Percentiles rank a stretch among this genome's conserved stretches.
phyloP scores from a whole-genome alignment of 768 basidiomycete genomes.

The Auricularia heimuer region DNA sequence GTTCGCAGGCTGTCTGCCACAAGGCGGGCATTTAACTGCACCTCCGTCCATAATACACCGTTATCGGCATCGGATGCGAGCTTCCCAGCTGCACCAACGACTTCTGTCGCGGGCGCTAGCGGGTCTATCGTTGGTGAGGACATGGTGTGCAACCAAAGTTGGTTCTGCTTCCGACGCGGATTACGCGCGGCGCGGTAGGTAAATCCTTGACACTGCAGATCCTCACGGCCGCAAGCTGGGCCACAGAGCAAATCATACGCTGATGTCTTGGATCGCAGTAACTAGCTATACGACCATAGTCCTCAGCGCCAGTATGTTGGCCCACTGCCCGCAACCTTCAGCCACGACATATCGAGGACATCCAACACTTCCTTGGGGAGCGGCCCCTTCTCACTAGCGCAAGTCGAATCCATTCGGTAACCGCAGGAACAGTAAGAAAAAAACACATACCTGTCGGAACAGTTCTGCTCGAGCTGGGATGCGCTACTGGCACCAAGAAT shows the following conservation, averaged over 20 bases:
- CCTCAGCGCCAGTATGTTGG: conserved; percentile 30
- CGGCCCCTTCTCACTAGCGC: conserved; percentile 36
- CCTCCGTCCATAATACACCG: conserved; percentile 35
- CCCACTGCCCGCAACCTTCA: conserved; percentile 27
- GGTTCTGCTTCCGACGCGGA: conserved; percentile 1
- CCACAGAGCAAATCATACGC: too few relatives aligned
- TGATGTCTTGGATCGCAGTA: too few relatives aligned
- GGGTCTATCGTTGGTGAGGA: neutral
- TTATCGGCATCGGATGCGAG: neutral
- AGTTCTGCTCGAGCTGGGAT: conserved; percentile 35
- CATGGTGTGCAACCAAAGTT: neutral
- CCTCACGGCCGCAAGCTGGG: neutral
- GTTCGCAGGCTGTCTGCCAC: conserved; percentile 56
- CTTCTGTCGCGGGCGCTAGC: neutral
- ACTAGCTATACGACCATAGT: neutral
- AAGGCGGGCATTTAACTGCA: conserved; percentile 41
- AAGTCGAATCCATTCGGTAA: neutral
- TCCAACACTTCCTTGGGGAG: conserved; percentile 42
- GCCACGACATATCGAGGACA: conserved; percentile 41
- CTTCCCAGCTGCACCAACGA: neutral
- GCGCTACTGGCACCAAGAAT: conserved; percentile 41
- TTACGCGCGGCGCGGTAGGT: neutral
- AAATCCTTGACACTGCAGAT: neutral
- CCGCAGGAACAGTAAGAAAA: neutral
- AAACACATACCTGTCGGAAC: conserved; percentile 22